Base-by-base conservation (phyloP, 2,329 filamentous ascomycete genomes). In the Cladobotryum mycophilum region DNA sequence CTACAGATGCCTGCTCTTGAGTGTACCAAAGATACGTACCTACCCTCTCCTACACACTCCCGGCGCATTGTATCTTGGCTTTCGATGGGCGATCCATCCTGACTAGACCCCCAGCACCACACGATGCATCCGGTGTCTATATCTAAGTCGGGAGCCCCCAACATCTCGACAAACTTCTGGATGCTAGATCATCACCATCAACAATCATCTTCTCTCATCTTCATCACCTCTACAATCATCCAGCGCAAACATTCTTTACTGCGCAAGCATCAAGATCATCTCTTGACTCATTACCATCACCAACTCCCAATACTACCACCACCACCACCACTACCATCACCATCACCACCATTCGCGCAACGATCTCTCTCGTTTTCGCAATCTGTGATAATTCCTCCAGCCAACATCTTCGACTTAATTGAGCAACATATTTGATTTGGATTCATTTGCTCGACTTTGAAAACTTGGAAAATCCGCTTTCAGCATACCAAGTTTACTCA, bases 61-160 rank as follows among this genome's bases (percentile, higher is more conserved):
- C 50, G 42, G 41, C 50, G 50, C 41, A 48, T 25, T 52, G 50
- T 41, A 52, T 52, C 50, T 47, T 52, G 50, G 46, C 25, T 18
- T 52, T 49, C 48, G 50, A 52, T 37, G 46, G 50, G 36, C 49
- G 49, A 51, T 51, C 49, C 45, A 25, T 25, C 22, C 22, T 41
- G 22, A 48, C 40, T 41, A 40, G 49, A 38, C 25, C 22, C 49
- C 49, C 45, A 48, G 45, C 41, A 22, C 47, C 35, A 34, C 50
- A 49, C 46, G 50, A 52, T 52, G 37, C 30, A 51, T n/a, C 33
- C 50, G 15, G 49, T 52, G 50, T 42, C 50, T 52, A 52, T 52
- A 52, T 52, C 46, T 49, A 49, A 38, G 47, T 49, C 47, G 46
- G 46, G 18, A 52, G 50, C 41, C 50, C 50, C 50, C 50, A 48